These are phyloP conservation scores for Lanmaoa rubissima DNA, from an alignment of 768 basidiomycete genomes.

Conservation along the genomic window DNA sequence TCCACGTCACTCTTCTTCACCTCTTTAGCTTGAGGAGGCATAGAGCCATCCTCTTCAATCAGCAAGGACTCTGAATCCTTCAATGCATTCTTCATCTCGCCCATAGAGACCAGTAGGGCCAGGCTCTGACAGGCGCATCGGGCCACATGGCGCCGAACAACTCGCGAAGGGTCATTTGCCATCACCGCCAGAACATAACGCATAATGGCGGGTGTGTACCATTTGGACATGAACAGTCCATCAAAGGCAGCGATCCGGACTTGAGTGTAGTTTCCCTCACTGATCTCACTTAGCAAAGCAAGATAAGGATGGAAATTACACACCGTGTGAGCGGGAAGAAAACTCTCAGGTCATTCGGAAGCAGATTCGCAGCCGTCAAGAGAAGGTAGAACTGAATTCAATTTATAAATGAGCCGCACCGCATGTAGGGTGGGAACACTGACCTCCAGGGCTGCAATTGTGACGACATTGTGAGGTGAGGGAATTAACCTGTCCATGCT, in stretches of 20 bases:
- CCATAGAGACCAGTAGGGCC: constrained; percentile 82
- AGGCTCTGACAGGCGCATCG: constrained; percentile 83
- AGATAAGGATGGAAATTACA: constrained; percentile 22
- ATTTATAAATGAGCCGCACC: constrained; percentile 4
- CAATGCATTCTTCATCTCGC: constrained; percentile 75
- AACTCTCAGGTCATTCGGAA: constrained; percentile 70
- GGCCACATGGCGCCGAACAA: constrained; percentile 84
- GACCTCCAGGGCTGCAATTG: constrained; percentile 88
- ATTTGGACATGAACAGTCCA: constrained; percentile 83
- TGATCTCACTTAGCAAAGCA: constrained; percentile 32
- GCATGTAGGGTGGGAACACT: constrained; percentile 21
- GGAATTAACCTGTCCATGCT: constrained; percentile 95
- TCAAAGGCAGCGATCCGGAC: constrained; percentile 95
- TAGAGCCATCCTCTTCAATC: constrained; percentile 83
- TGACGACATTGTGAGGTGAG: constrained; percentile 91
- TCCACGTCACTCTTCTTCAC: constrained; percentile 82
- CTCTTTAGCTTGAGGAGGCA: constrained; percentile 68
- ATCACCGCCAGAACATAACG: constrained; percentile 86
- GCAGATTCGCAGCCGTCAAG: constrained; percentile 70
- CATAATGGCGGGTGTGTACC: constrained; percentile 83
- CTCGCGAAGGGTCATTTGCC: constrained; percentile 78
- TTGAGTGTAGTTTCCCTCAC: constrained; percentile 91
- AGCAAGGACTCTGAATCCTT: constrained; percentile 78
- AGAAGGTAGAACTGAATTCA: constrained; percentile 70
- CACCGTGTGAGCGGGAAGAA: constrained; percentile 92